Base-by-base conservation (phyloP, 345 rosid species). In the Gynandropsis gynandra region DNA sequence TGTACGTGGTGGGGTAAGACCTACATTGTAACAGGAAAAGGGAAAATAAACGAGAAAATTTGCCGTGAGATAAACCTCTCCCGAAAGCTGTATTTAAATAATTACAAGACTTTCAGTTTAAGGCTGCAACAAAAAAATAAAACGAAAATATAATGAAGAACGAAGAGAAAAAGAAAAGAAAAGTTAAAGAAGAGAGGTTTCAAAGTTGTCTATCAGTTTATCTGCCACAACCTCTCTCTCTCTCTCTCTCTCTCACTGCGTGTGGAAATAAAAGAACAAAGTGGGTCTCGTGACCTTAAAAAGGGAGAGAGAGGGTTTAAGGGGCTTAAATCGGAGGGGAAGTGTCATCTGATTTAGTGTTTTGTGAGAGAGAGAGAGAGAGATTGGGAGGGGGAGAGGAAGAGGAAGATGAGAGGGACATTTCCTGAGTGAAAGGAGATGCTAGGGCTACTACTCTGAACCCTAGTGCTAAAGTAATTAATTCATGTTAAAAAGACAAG, bases 181-280 rank as follows among this genome's bases (percentile, higher is more conserved):
- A 73, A 76, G 70, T 62, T 66, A 77, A 69, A 74, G 74, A 65
- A 71, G 74, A 57, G 71, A 67, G 75, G 63, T 73, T 78, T 79
- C 77, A 77, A 80, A 84, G 95, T 79, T 80, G 76, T 80, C 88
- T 84, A 77, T 87, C 96, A 87, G 98, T 83, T 75, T 62, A 63
- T 73, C 85, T 84, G 86, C 56, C 80, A 70, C 74, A 67, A 59
- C 50, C 64, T 68, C 62, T 63, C 9, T 56, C 68, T 52, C 64
- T 62, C 58, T 67, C 65, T 66, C 52, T 61, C 66, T 76, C 72
- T 63, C 68, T 47, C 58, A 50, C 60, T 64, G 33, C 16, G 54
- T 52, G 50, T 52, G 43, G 64, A 70, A 71, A 70, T 69, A 59
- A 70, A 66, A 64, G 48, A 74, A 52, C 76, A 55, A 76, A 80